Conservation (phyloP, 1,284 basidiomycete genomes). For the Somion occarium region DNA sequence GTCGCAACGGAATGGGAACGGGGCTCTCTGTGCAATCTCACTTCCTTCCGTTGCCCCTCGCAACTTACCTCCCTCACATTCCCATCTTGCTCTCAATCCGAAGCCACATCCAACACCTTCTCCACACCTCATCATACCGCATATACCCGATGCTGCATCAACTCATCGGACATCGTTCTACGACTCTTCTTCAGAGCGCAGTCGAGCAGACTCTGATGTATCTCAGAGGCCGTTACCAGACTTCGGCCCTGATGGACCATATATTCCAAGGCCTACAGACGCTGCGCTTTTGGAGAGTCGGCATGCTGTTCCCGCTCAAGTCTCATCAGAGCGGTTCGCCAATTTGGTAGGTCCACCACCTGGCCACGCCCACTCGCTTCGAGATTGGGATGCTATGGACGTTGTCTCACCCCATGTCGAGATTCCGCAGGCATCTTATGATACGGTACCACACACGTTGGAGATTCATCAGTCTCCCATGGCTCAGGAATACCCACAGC, state of each 20-base stretch:
- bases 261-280: constrained; percentile 17
- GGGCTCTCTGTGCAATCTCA: constrained; percentile 26
- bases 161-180: constrained; percentile 58
- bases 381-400: constrained; percentile 54
- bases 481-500: constrained; percentile 43
- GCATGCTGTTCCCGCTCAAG: constrained; percentile 16
- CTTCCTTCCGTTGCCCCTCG: constrained; percentile 50
- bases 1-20: constrained; percentile 31
- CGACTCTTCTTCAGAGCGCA: constrained; percentile 23
- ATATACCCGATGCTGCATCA: constrained; percentile 44
- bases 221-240: constrained; percentile 32
- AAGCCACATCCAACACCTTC: constrained; percentile 34
- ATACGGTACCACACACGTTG: constrained; percentile 38
- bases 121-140: constrained; percentile 28
- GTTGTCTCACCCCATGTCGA: constrained; percentile 43
- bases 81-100: constrained; percentile 39
- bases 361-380: background rate
- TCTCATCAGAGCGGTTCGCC: constrained; percentile 17
- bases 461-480: constrained; percentile 50
- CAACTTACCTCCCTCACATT: constrained; percentile 56
- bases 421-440: constrained; percentile 32
- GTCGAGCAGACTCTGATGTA: constrained; percentile 28
- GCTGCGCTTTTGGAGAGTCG: constrained; percentile 17
- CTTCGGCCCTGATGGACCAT: constrained; percentile 29
- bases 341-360: constrained; percentile 13